A percentile compares a stretch with the other conserved stretches of the same genome.
Evolutionary conservation across 331 rosid genomes (phyloP).

Genomic region (Cucumis variabilis): DNA sequence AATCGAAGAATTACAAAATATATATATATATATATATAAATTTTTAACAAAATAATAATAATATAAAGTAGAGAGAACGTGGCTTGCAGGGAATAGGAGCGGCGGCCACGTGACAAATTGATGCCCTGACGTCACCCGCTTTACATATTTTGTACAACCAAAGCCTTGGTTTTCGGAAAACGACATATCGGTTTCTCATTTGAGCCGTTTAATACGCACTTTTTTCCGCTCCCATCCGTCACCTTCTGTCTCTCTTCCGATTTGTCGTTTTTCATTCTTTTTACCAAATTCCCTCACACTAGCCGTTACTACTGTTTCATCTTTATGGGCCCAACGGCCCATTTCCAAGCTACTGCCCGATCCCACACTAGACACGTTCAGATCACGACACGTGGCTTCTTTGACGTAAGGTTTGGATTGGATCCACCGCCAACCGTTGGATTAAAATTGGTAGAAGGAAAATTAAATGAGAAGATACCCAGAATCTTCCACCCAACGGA

Average conservation of each 20-base stretch:
- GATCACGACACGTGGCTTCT: background rate
- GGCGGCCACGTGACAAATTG: conserved; percentile 24
- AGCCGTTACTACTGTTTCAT: conserved; percentile 2
- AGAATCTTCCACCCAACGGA: conserved; percentile 7
- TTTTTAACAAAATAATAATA: too few species aligned
- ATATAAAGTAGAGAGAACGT: background rate
- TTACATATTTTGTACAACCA: background rate
- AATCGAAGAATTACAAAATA: too few species aligned
- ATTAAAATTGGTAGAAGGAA: background rate
- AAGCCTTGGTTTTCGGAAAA: background rate
- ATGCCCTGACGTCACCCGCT: conserved; percentile 9
- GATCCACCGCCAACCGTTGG: background rate
- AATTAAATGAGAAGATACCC: background rate
- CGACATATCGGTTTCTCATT: conserved; percentile 24
- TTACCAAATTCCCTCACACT: conserved; percentile 8
- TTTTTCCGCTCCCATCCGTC: background rate
- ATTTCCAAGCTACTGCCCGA: background rate
- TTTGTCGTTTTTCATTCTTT: background rate
- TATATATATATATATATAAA: too few species aligned
- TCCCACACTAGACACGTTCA: background rate
- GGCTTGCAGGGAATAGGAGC: conserved; percentile 10
- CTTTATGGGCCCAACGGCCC: background rate
- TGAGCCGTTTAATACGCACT: conserved; percentile 10
- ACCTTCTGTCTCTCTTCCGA: conserved; percentile 11
- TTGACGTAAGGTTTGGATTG: background rate